Percentiles rank a stretch among this genome's conserved stretches.
These are phyloP conservation scores for Microstegium vimineum DNA, from an alignment of 176 grass and related monocot genomes.

Conservation along the genomic window DNA sequence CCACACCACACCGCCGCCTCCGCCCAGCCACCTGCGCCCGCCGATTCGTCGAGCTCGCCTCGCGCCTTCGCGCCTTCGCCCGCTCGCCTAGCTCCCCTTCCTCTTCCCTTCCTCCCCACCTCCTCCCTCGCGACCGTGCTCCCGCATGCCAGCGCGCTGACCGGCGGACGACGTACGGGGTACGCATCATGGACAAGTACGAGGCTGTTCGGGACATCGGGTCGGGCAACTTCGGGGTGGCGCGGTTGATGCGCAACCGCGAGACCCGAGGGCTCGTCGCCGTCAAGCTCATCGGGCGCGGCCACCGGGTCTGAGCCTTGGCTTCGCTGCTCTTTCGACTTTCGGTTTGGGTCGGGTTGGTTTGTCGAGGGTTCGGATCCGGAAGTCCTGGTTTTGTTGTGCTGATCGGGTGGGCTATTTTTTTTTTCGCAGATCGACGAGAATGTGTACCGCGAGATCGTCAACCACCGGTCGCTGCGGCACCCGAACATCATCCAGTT, in stretches of 20 bases:
- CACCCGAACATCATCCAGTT: slow-evolving; percentile 56
- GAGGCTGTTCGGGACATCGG: slow-evolving; percentile 76
- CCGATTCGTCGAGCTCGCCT: slow-evolving; percentile 25
- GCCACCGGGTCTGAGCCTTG: slow-evolving; percentile 43
- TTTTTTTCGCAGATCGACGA: slow-evolving; percentile 33
- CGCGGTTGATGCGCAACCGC: slow-evolving; percentile 76
- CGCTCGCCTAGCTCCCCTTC: background rate
- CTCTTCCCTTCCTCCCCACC: background rate
- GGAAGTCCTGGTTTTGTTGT: background rate
- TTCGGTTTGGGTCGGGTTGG: background rate
- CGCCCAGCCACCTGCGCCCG: slow-evolving; percentile 23
- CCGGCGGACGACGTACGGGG: background rate
- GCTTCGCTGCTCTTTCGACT: background rate
- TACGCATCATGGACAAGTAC: slow-evolving; percentile 67
- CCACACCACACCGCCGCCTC: slow-evolving; percentile 16
- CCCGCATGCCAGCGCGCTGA: background rate
- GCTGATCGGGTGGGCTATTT: slow-evolving; percentile 4
- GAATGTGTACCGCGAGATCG: slow-evolving; percentile 55
- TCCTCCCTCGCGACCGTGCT: background rate
- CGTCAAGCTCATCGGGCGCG: slow-evolving; percentile 85
- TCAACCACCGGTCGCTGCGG: slow-evolving; percentile 50
- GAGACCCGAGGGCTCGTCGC: slow-evolving; percentile 74
- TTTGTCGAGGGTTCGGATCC: background rate
- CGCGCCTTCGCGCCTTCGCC: background rate
- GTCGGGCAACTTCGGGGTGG: slow-evolving; percentile 92